Base-by-base conservation (phyloP, 345 rosid species). In the Eucalyptus camaldulensis region DNA sequence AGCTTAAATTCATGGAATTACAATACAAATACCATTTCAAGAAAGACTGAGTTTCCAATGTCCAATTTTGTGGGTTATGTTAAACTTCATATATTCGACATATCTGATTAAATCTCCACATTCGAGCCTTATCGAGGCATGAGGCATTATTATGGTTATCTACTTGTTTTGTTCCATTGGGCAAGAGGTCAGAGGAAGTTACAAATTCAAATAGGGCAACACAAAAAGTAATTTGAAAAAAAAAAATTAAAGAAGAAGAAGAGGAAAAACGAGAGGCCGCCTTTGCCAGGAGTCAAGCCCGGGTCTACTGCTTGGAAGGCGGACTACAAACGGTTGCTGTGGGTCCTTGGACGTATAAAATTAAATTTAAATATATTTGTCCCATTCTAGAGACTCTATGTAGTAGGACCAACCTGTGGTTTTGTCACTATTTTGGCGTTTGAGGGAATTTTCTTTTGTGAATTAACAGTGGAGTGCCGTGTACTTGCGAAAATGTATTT, bases 231-330 rank as follows among this genome's bases (percentile, higher is more conserved):
- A 76, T 10, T 21, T 37, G 4, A 43, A 1, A 8, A 22, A 5
- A 17, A 19, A 33, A 3, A 13, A 49, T 13, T 4, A 2, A 51
- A 7, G 4, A 10, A 17, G 2, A 10, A 37, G 27, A 11, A 8
- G 62, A 22, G 1, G 16, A 29, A 12, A 60, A 62, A 62, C 4
- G 69, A 27, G 22, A 10, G 0, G 25, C 58, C 93, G 97, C 95
- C 95, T 95, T 88, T 94, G 95, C 96, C 98, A 95, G 96, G 95
- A 95, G 96, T 95, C 97, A 96, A 95, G 94, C 93, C 96, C 95
- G 95, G 96, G 94, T 94, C 95, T 96, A 94, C 95, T 95, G 94
- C 94, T 95, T 93, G 96, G 97, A 94, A 95, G 98, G 95, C 93
- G 99, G 95, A 96, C 98, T 94, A 95, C 97, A 96, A 88, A 94